phyloP scores from a whole-genome alignment of 768 basidiomycete genomes.

The Flagelloscypha sp. region DNA sequence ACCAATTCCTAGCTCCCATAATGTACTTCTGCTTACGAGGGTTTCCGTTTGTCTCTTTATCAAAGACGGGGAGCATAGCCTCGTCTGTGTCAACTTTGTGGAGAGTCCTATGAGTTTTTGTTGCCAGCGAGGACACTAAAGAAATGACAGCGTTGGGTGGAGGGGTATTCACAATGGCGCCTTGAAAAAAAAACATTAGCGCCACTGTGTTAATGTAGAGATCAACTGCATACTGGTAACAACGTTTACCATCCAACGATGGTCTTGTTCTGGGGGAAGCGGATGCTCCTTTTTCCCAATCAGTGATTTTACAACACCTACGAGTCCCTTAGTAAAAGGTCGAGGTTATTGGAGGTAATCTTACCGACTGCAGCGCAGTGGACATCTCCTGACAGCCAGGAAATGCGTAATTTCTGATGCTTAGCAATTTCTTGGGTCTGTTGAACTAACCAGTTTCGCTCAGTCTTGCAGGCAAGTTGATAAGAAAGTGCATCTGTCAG shows the following conservation, averaged over 20 bases:
- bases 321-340: too few relatives aligned
- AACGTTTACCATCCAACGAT: conserved; percentile 87
- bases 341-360: too few relatives aligned
- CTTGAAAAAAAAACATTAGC: conserved; percentile 22
- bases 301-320: conserved; percentile 68
- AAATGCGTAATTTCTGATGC: conserved; percentile 59
- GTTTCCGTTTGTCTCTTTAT: conserved; percentile 66
- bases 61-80: conserved; percentile 79
- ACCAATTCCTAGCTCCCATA: conserved; percentile 89
- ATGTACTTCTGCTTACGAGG: conserved; percentile 72
- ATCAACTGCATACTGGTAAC: conserved; percentile 52
- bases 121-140: conserved; percentile 74
- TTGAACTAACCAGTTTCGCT: conserved; percentile 84
- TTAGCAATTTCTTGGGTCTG: conserved; percentile 69
- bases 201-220: conserved; percentile 1
- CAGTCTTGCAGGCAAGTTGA: conserved; percentile 34
- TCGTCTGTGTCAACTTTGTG: conserved; percentile 82
- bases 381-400: conserved; percentile 88
- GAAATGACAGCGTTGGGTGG: conserved; percentile 70
- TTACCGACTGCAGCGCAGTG: conserved; percentile 86
- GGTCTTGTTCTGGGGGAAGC: conserved; percentile 49
- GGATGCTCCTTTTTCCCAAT: conserved; percentile 39
- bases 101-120: conserved; percentile 79
- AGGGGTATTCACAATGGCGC: conserved; percentile 90
- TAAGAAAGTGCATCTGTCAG: neutral